Base-by-base conservation (phyloP, 2,329 filamentous ascomycete genomes). In the Didymella keratinophila region DNA sequence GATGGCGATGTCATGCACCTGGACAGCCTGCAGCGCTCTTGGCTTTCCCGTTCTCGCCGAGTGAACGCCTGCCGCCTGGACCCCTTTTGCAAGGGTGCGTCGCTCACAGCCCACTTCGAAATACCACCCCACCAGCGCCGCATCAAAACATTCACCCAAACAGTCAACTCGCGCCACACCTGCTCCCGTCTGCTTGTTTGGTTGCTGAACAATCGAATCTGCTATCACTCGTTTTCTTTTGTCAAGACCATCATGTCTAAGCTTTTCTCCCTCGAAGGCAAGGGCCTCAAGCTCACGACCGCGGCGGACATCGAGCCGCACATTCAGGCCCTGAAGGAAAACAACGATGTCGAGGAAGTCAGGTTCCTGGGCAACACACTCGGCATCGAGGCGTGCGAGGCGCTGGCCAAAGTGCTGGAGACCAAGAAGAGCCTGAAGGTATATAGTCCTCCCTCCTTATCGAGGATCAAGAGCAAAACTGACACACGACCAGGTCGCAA, bases 341-440 rank as follows among this genome's bases (percentile, higher is more conserved):
- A 88, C 79, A 79, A 86, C 55, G 85, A 93, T 71, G 84, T 96
- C 56, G 92, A 96, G 75, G 93, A 97, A 78, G 87, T 99, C 66
- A 87, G 87, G 67, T 84, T 99, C 45, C 84, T 92, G 55, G 95
- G 94, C 62, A 99, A 99, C 82, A 98, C 95, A 1, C 83, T 98
- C 50, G 95, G 95, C 52, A 88, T 97, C 52, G 91, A 89, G 47
- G 95, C 95, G 47, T 96, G 90, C 75, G 89, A 93, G 78, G 88
- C 89, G 30, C 86, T 99, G 43, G 93, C 92, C 43, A 87, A 92
- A 68, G 89, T 96, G 50, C 83, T 99, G 56, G 86, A 89, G 62
- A 91, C 90, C 55, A 96, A 98, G 81, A 92, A 92, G 80, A 89
- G 83, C 63, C 83, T 97, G 41, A 86, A 90, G 81, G 89, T 91